phyloP scores from a whole-genome alignment of 345 rosid species.

The Eucalyptus grandis region DNA sequence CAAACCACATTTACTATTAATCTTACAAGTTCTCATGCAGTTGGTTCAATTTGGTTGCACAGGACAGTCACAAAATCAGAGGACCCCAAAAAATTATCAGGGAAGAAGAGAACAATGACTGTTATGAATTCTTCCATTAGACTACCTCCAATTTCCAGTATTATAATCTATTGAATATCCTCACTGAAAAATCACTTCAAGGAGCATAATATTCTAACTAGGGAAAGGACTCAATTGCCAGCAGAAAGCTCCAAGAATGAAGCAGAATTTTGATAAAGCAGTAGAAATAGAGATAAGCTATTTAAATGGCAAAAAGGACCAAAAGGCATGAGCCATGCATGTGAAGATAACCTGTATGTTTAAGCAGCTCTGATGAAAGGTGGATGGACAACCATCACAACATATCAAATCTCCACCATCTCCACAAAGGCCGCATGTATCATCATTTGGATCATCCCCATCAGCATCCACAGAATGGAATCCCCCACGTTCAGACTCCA shows the following conservation, averaged over 20 bases:
- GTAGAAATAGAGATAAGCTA: not conserved
- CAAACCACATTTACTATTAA: not conserved
- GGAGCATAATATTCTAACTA: not conserved
- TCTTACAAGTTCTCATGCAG: not conserved
- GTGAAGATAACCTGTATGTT: constrained; percentile 38
- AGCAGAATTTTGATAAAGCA: not conserved
- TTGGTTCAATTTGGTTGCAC: not conserved
- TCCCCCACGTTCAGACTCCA: constrained; percentile 33
- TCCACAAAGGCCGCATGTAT: constrained; percentile 94
- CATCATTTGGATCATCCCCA: constrained; percentile 95
- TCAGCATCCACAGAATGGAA: constrained; percentile 44
- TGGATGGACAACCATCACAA: constrained; percentile 95
- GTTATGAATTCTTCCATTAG: not conserved
- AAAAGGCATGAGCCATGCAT: not conserved
- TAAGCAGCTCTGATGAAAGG: constrained; percentile 86
- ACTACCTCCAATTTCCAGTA: not conserved
- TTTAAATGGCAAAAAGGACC: not conserved
- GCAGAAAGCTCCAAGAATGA: not conserved
- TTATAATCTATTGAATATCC: not conserved
- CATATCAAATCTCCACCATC: constrained; percentile 98
- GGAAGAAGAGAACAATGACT: not conserved
- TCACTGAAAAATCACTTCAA: not conserved
- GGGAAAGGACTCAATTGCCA: not conserved
- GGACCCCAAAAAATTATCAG: not conserved
- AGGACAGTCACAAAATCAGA: not conserved